A percentile compares a stretch with the other conserved stretches of the same genome.
phyloP scores from a whole-genome alignment of 345 rosid species.

The Lepidium sativum region DNA sequence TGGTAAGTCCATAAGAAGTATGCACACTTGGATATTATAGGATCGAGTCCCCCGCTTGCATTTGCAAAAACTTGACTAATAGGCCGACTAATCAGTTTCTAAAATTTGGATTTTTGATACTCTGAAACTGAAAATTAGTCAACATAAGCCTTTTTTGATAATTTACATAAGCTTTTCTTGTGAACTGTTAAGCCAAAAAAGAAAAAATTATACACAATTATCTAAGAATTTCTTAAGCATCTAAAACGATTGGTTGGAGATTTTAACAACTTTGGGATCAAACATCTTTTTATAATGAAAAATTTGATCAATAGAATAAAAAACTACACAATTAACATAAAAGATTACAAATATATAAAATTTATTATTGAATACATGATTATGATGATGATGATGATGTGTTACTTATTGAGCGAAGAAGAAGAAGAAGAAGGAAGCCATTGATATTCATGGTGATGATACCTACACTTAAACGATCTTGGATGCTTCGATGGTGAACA shows the following conservation, averaged over 20 bases:
- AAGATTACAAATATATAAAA: not conserved
- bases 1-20: too few relatives aligned
- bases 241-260: not conserved
- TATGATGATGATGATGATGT: too few relatives aligned
- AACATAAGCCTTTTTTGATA: too few relatives aligned
- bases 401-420: conserved; percentile 9
- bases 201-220: not conserved
- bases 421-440: conserved; percentile 37
- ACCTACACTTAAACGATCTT: conserved; percentile 75
- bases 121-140: too few relatives aligned
- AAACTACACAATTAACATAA: too few relatives aligned
- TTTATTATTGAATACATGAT: conserved; percentile 4
- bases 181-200: not conserved
- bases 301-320: not conserved
- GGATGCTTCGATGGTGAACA: conserved; percentile 78
- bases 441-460: conserved; percentile 44
- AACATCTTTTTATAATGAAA: not conserved
- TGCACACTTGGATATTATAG: too few relatives aligned
- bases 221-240: not conserved
- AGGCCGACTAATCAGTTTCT: too few relatives aligned
- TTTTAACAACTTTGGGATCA: not conserved
- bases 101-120: too few relatives aligned
- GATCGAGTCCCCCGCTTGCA: too few relatives aligned
- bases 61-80: too few relatives aligned
- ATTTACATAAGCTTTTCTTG: too few relatives aligned